Evolutionary conservation across 2,329 filamentous ascomycete species (phyloP).

Genomic region (Sporothrix pallida): DNA sequence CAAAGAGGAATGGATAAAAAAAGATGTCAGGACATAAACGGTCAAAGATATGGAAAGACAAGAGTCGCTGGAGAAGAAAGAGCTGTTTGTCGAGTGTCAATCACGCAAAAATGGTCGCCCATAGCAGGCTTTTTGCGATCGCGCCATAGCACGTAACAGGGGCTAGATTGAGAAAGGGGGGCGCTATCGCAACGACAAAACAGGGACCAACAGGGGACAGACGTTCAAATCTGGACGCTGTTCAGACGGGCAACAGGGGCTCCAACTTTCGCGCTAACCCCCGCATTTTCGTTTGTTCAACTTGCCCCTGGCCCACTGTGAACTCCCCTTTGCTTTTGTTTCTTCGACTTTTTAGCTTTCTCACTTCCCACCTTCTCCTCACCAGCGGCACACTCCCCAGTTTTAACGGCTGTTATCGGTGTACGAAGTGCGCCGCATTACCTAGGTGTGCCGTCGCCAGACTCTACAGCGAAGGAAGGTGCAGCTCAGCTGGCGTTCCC

Average conservation of each 20-base stretch:
- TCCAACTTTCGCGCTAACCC: not conserved
- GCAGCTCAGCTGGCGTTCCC: too few species aligned
- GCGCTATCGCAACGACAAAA: too few species aligned
- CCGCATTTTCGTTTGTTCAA: conserved; percentile 3
- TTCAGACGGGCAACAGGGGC: not conserved
- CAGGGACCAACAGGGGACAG: not conserved
- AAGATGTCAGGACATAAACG: not conserved
- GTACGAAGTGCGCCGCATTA: not conserved
- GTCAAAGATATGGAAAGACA: not conserved
- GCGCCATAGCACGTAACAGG: conserved; percentile 22
- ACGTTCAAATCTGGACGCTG: not conserved
- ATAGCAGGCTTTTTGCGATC: not conserved
- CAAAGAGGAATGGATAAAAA: not conserved
- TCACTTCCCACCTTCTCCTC: not conserved
- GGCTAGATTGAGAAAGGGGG: not conserved
- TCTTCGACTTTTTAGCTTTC: not conserved
- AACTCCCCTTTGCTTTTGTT: not conserved
- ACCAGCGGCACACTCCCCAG: too few species aligned
- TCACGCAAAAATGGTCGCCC: not conserved
- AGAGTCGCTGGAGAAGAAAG: not conserved
- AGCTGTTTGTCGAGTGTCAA: not conserved
- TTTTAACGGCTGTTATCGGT: not conserved
- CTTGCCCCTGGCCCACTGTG: not conserved
- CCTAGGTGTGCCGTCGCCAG: too few species aligned
- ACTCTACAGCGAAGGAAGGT: too few species aligned